Conservation (phyloP, 257 asterid genomes). For the Solanum medicagineum region DNA sequence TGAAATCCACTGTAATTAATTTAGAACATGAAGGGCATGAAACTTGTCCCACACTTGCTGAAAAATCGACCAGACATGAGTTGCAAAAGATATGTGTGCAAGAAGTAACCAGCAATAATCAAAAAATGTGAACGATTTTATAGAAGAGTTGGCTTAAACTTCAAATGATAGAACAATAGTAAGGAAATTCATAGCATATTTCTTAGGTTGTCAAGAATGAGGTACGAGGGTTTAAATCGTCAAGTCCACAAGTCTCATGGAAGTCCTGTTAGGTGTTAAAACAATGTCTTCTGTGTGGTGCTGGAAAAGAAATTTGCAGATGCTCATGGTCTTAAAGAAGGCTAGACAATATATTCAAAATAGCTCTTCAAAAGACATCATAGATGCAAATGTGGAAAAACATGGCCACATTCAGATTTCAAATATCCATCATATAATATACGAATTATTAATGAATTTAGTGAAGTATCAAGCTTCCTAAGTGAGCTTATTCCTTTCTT, state of each 20-base stretch:
- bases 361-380: not conserved
- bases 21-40: constrained; percentile 75
- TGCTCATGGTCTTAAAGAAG: not conserved
- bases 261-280: not conserved
- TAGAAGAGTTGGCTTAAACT: not conserved
- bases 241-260: not conserved
- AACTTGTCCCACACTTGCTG: constrained; percentile 46
- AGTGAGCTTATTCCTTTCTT: not conserved
- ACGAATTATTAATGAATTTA: not conserved
- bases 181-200: not conserved
- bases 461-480: not conserved
- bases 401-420: not conserved
- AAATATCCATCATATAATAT: not conserved
- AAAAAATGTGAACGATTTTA: not conserved
- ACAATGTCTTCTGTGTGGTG: not conserved
- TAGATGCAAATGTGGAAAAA: not conserved
- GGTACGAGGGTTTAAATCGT: not conserved
- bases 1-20: constrained; percentile 76
- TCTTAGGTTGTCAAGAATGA: not conserved
- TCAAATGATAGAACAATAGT: not conserved
- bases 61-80: constrained; percentile 56
- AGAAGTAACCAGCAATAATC: constrained; percentile 46
- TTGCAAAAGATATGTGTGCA: constrained; percentile 78
- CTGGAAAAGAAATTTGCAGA: not conserved
- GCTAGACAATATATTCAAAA: not conserved